Conservation (phyloP, 2,329 filamentous ascomycete genomes). For the Elsinoe ampelina region DNA sequence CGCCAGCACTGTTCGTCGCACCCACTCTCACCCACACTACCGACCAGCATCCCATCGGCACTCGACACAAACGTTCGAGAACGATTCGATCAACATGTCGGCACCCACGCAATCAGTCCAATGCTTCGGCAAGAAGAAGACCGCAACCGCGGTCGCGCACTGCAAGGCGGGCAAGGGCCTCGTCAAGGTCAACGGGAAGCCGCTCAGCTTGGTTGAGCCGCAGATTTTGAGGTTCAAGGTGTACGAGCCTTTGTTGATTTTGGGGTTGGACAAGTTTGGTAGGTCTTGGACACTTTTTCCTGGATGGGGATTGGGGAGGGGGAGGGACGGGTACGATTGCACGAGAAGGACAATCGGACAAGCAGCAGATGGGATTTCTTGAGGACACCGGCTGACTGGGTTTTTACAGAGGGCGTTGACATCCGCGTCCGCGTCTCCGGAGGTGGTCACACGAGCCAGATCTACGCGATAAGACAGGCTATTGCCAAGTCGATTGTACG, state of each 20-base stretch:
- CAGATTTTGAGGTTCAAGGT: slow-evolving; percentile 99
- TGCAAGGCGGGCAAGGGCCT: slow-evolving; percentile 88
- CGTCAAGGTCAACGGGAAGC: slow-evolving; percentile 97
- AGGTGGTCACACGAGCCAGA: slow-evolving; percentile 94
- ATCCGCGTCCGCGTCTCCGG: slow-evolving; percentile 94
- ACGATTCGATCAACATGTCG: slow-evolving; percentile 48
- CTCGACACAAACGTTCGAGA: slow-evolving; percentile 3
- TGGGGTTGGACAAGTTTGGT: slow-evolving; percentile 94
- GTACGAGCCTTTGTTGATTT: slow-evolving; percentile 96
- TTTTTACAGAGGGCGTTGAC: slow-evolving; percentile 62
- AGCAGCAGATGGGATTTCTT: slow-evolving; percentile 10
- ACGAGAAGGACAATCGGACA: neutral
- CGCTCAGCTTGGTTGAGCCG: slow-evolving; percentile 86
- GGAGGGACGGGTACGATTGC: slow-evolving; percentile 3
- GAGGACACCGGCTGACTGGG: slow-evolving; percentile 19
- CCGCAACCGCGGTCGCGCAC: slow-evolving; percentile 69
- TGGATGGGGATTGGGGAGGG: neutral
- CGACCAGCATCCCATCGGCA: neutral
- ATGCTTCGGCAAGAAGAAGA: slow-evolving; percentile 91
- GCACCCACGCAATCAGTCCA: slow-evolving; percentile 55
- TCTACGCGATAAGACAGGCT: slow-evolving; percentile 98
- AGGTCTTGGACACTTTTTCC: slow-evolving; percentile 22
- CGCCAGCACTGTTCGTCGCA: neutral
- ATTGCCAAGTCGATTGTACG: slow-evolving; percentile 85
- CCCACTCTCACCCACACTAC: neutral